Evolutionary conservation across 352 stramenopile genomes (phyloP).

Genomic region (Proteromonas lacertae): DNA sequence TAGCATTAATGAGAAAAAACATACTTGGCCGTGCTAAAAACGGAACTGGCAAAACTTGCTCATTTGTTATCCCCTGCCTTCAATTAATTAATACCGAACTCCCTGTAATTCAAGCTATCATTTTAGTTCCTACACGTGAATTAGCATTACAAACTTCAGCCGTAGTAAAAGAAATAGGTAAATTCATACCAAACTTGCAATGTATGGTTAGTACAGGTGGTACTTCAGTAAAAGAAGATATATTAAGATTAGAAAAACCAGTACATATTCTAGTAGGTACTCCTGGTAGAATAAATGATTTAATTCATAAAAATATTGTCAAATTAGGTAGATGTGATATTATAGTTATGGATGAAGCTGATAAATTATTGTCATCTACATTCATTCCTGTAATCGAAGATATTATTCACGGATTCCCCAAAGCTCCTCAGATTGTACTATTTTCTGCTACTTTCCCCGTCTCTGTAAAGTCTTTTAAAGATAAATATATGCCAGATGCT

Average conservation of each 20-base stretch:
- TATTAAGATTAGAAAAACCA: conserved; percentile 94
- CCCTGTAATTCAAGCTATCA: conserved; percentile 62
- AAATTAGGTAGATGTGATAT: conserved; percentile 78
- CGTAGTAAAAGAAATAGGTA: conserved; percentile 88
- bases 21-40: conserved; percentile 93
- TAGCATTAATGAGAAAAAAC: conserved; percentile 85
- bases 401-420: conserved; percentile 55
- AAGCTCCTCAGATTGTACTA: conserved; percentile 85
- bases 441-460: conserved; percentile 98
- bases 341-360: conserved; percentile 96
- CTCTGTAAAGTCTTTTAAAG: conserved; percentile 88
- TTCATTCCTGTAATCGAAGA: conserved; percentile 90
- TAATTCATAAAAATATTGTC: conserved; percentile 84
- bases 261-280: conserved; percentile 96
- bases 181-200: conserved; percentile 45
- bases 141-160: conserved; percentile 84
- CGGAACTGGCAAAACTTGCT: conserved; percentile 92
- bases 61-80: conserved; percentile 95
- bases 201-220: conserved; percentile 71
- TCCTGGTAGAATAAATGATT: conserved; percentile 82
- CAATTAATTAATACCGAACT: conserved; percentile 89
- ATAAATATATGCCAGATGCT: conserved; percentile 82
- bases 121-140: conserved; percentile 89
- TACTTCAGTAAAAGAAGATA: conserved; percentile 93
- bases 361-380: conserved; percentile 90